Base-by-base conservation (phyloP, 352 stramenopile species). In the Pythium biforme region DNA sequence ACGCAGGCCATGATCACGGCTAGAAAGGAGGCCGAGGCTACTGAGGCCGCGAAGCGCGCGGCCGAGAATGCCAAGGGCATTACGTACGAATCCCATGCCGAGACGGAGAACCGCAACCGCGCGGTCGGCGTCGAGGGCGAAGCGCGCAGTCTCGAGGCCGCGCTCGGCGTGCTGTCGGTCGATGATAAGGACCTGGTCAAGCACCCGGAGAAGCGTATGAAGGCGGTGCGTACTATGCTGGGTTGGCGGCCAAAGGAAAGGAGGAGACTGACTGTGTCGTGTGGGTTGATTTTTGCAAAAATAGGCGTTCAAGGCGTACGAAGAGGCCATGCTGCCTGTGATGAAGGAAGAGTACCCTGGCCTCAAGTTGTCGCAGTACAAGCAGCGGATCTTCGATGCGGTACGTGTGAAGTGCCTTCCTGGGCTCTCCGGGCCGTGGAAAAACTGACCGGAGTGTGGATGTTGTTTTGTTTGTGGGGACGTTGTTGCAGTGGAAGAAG, bases 281-380 rank as follows among this genome's bases (percentile, higher is more conserved):
- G 20, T 46, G 45, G 37, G 37, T 41, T 20, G 11, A 49, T 55
- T 3, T 47, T 54, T 15, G 29, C 1, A 14, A 37, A 7, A 34
- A 22, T 55, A 81, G 70, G 83, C 81, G 1, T 92, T 88, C 73
- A 92, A 90, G 72, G 83, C 83, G 15, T 92, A 88, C 58, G 83
- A 90, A 62, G 83, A 90, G 58, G 73, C 69, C 9, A 89, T 81
- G 76, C 56, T 92, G 70, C 81, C 79, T 10, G 69, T 90, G 66
- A 58, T 92, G 51, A 83, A 76, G 56, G 69, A 83, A 55, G 83
- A 92, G 47, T 92, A 74, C 65, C 83, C 81, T 6, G 77, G 83
- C 1, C 65, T 92, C 47, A 92, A 92, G 70, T 57, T 92, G 5
- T 92, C 83, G 27, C 83, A 92, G 73, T 92, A 92, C 73, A 92